Conservation (phyloP, 2,329 filamentous ascomycete species). For the Reticulascus tulasneorum region DNA sequence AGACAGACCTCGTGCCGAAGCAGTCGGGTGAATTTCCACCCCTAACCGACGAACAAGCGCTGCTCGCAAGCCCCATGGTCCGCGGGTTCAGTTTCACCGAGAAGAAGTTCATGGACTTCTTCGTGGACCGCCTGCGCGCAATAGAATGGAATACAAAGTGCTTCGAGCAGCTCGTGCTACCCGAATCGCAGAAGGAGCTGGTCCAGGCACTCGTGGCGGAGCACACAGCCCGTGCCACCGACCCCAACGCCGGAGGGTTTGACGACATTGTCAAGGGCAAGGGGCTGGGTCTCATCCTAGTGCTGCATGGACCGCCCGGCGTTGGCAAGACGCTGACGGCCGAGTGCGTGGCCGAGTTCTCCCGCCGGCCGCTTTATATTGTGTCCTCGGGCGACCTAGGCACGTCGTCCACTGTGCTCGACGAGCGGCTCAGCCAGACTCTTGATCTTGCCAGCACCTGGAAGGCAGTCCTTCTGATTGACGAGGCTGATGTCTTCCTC, state of each 20-base stretch:
- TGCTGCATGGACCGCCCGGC: slow-evolving; percentile 44
- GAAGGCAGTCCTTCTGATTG: slow-evolving; percentile 80
- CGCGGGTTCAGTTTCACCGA: slow-evolving; percentile 46
- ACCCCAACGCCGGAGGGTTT: slow-evolving; percentile 53
- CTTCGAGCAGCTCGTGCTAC: slow-evolving; percentile 46
- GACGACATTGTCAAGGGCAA: slow-evolving; percentile 48
- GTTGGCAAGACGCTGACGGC: slow-evolving; percentile 49
- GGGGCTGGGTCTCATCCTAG: slow-evolving; percentile 39
- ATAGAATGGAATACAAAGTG: slow-evolving; percentile 45
- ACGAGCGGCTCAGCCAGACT: slow-evolving; percentile 70
- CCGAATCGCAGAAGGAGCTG: slow-evolving; percentile 44
- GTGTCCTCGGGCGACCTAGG: slow-evolving; percentile 67
- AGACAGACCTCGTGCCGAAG: slow-evolving; percentile 18
- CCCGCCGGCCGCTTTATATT: slow-evolving; percentile 44
- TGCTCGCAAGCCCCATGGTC: slow-evolving; percentile 42
- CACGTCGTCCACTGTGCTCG: slow-evolving; percentile 59
- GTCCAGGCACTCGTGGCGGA: slow-evolving; percentile 61
- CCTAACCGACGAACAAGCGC: slow-evolving; percentile 33
- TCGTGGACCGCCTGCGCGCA: slow-evolving; percentile 39
- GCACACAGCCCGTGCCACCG: slow-evolving; percentile 36
- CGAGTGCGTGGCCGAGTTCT: slow-evolving; percentile 46
- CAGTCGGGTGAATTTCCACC: slow-evolving; percentile 11
- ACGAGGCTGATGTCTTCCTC: slow-evolving; percentile 82
- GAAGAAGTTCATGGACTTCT: slow-evolving; percentile 46
- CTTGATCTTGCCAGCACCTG: slow-evolving; percentile 79